Evolutionary conservation across 2,329 filamentous ascomycete genomes (phyloP).

Genomic region (Monilinia fructigena): DNA sequence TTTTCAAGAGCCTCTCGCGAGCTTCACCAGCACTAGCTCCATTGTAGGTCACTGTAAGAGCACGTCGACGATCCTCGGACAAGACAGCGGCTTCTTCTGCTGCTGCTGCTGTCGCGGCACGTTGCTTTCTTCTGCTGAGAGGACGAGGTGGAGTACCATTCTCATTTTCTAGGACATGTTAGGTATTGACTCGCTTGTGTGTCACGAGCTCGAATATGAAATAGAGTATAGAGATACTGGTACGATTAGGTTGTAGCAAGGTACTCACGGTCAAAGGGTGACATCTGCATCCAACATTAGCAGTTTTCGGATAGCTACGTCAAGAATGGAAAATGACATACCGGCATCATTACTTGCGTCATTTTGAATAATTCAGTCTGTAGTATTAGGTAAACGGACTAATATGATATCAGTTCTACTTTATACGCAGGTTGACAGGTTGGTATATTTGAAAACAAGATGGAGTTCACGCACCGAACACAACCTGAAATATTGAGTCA

Average conservation of each 20-base stretch:
- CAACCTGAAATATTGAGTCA: background rate
- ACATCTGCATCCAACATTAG: background rate
- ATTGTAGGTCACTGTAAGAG: constrained; percentile 14
- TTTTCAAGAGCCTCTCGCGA: constrained; percentile 13
- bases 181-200: background rate
- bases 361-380: background rate
- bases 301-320: background rate
- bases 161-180: constrained; percentile 9
- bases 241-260: background rate
- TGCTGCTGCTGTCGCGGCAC: background rate
- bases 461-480: constrained; percentile 1
- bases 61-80: constrained; percentile 1
- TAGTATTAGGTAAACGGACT: background rate
- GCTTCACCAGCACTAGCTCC: constrained; percentile 12
- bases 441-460: background rate
- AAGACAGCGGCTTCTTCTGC: background rate
- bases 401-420: background rate
- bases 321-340: background rate
- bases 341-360: constrained; percentile 16
- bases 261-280: constrained; percentile 11
- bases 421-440: background rate
- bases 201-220: background rate
- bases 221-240: background rate
- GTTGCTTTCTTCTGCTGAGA: constrained; percentile 2
- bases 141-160: constrained; percentile 5